phyloP scores from a whole-genome alignment of 306 rosid genomes.

The Rosa multiflora region DNA sequence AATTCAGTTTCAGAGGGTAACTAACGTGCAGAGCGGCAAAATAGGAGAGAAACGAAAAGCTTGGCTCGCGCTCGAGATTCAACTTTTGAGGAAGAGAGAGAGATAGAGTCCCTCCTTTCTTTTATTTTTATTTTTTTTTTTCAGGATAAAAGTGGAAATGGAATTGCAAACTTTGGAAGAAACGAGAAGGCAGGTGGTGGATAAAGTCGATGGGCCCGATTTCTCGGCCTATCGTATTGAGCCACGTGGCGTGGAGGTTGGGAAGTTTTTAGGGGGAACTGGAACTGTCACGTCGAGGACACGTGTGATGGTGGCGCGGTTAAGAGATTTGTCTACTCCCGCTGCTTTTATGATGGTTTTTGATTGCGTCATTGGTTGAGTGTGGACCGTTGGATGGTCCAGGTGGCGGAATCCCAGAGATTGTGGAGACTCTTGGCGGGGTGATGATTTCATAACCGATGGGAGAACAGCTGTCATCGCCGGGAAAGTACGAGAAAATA shows the following conservation, averaged over 20 bases:
- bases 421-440: neutral
- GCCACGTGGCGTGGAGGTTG: conserved; percentile 44
- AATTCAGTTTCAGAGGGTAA: conserved; percentile 22
- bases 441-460: neutral
- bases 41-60: conserved; percentile 46
- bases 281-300: conserved; percentile 34
- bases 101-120: conserved; percentile 30
- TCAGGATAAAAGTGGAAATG: neutral
- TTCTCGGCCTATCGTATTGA: neutral
- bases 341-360: neutral
- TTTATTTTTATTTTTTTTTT: neutral
- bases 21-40: conserved; percentile 55
- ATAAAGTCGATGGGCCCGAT: conserved; percentile 51
- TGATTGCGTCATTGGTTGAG: neutral
- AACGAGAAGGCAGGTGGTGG: conserved; percentile 64
- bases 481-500: neutral
- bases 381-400: neutral
- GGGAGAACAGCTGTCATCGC: neutral
- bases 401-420: neutral
- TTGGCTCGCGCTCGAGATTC: conserved; percentile 76
- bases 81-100: conserved; percentile 37
- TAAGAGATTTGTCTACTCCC: neutral
- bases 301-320: conserved; percentile 24
- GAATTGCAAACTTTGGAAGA: conserved; percentile 26
- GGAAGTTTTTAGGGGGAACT: conserved; percentile 10